These are phyloP conservation scores for Fremontodendron californicum DNA, from an alignment of 345 rosid genomes.

Conservation along the genomic window DNA sequence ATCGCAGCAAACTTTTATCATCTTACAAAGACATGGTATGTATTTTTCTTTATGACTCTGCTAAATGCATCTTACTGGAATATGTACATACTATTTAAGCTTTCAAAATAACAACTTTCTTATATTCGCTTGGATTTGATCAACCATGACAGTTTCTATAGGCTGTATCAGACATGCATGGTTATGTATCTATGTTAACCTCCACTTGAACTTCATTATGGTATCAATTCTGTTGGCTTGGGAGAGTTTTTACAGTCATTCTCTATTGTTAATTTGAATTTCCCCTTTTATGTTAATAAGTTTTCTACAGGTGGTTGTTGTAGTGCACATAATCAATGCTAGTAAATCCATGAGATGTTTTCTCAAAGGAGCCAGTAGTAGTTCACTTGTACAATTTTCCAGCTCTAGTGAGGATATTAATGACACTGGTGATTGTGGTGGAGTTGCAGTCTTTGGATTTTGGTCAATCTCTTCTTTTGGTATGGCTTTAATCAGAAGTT, in stretches of 20 bases:
- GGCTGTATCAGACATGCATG: background rate
- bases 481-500: slow-evolving; percentile 24
- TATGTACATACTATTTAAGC: background rate
- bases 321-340: slow-evolving; percentile 53
- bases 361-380: slow-evolving; percentile 37
- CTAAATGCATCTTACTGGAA: background rate
- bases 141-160: background rate
- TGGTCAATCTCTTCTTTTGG: slow-evolving; percentile 58
- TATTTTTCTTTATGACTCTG: background rate
- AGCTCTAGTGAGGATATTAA: slow-evolving; percentile 37
- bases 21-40: slow-evolving; percentile 82
- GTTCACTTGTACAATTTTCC: slow-evolving; percentile 65
- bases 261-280: background rate
- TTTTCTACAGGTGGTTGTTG: slow-evolving; percentile 47
- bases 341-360: slow-evolving; percentile 68
- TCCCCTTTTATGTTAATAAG: background rate
- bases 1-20: slow-evolving; percentile 47
- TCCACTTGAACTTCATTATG: background rate
- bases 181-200: background rate
- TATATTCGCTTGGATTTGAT: background rate
- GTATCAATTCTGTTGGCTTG: background rate
- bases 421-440: slow-evolving; percentile 77
- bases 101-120: background rate
- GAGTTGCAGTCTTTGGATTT: slow-evolving; percentile 61
- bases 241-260: background rate